Evolutionary conservation across 495 filamentous ascomycete genomes (phyloP).

Genomic region (Wilcoxina mikolae): DNA sequence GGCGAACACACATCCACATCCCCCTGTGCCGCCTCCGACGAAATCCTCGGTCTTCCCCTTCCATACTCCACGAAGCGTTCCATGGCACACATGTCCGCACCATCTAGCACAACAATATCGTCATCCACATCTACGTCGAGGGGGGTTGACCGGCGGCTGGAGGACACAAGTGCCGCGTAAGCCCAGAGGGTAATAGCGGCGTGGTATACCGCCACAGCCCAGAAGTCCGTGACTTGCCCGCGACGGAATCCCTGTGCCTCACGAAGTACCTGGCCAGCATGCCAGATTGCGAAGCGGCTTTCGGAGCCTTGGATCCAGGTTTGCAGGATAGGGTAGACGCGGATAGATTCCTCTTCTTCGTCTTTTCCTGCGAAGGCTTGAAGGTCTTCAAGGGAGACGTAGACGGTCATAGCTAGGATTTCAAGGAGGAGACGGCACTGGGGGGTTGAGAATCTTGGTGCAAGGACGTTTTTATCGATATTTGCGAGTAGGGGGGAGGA

Average conservation of each 20-base stretch:
- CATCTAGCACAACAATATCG: slow-evolving; percentile 32
- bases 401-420: slow-evolving; percentile 43
- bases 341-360: slow-evolving; percentile 44
- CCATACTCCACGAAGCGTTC: slow-evolving; percentile 37
- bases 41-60: slow-evolving; percentile 32
- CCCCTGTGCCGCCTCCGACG: slow-evolving; percentile 1
- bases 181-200: slow-evolving; percentile 47
- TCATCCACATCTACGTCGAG: not conserved
- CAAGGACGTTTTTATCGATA: slow-evolving; percentile 31
- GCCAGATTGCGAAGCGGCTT: slow-evolving; percentile 44
- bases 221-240: slow-evolving; percentile 41
- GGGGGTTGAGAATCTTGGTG: slow-evolving; percentile 1
- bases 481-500: slow-evolving; percentile 39
- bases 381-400: slow-evolving; percentile 48
- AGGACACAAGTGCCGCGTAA: slow-evolving; percentile 38
- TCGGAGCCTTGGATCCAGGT: slow-evolving; percentile 40
- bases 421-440: slow-evolving; percentile 39
- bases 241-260: slow-evolving; percentile 37
- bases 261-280: slow-evolving; percentile 47
- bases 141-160: slow-evolving; percentile 29
- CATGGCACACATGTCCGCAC: slow-evolving; percentile 32
- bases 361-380: slow-evolving; percentile 51
- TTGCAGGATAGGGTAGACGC: slow-evolving; percentile 38
- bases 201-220: slow-evolving; percentile 45
- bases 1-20: slow-evolving; percentile 33